Percentiles rank a stretch among this genome's conserved stretches.
Evolutionary conservation across 768 basidiomycete species (phyloP).

Genomic region (Boletus vermiculosoides): DNA sequence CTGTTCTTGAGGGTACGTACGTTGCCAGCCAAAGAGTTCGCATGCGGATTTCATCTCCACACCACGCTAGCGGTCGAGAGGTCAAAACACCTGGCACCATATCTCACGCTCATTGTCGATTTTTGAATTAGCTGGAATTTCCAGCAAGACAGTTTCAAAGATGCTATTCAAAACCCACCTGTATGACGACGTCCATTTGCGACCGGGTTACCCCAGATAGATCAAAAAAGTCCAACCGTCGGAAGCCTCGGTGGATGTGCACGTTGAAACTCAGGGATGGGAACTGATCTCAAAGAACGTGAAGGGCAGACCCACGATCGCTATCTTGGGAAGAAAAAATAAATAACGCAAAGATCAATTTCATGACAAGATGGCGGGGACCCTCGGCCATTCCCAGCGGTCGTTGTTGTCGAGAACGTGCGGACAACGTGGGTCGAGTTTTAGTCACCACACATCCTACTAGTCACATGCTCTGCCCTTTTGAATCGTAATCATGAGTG

Average conservation of each 20-base stretch:
- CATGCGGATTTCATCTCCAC: slow-evolving; percentile 9
- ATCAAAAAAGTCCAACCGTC: background rate
- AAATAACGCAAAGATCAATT: background rate
- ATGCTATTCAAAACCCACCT: background rate
- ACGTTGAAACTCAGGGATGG: slow-evolving; percentile 3
- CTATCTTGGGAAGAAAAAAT: slow-evolving; percentile 12
- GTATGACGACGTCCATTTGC: background rate
- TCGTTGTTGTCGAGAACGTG: slow-evolving; percentile 8
- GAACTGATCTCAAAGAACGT: slow-evolving; percentile 3
- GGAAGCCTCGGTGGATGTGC: background rate
- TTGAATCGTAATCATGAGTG: background rate
- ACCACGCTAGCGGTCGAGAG: background rate
- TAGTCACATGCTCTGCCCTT: background rate
- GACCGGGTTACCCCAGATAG: background rate
- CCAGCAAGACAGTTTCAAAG: background rate
- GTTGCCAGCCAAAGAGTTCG: background rate
- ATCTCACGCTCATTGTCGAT: slow-evolving; percentile 6
- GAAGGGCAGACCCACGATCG: slow-evolving; percentile 4
- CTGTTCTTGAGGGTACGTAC: background rate
- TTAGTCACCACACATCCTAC: background rate
- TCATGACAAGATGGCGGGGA: background rate
- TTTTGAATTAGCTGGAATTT: background rate
- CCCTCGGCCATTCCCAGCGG: slow-evolving; percentile 9
- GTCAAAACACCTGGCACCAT: background rate
- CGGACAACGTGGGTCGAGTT: slow-evolving; percentile 5